These are phyloP conservation scores for Nelumbo lutea DNA, from an alignment of 164 flowering plant species.

Conservation along the genomic window DNA sequence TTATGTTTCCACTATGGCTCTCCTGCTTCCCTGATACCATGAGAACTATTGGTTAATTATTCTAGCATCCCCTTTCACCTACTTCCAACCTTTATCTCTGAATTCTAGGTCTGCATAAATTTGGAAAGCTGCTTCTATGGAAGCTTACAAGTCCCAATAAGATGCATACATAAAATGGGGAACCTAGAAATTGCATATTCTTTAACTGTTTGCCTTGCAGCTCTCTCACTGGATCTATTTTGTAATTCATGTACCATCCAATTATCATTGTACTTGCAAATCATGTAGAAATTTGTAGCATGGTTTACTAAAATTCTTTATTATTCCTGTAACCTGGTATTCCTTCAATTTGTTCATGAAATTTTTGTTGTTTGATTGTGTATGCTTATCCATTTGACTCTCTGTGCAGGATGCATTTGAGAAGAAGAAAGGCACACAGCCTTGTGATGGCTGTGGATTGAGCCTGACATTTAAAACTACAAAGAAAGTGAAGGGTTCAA, in stretches of 20 bases:
- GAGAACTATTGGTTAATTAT: neutral
- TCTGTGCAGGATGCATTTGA: constrained; percentile 36
- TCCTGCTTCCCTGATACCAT: neutral
- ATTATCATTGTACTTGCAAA: neutral
- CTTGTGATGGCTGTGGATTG: constrained; percentile 70
- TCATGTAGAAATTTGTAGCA: neutral
- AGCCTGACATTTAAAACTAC: constrained; percentile 42
- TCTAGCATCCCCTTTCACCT: neutral
- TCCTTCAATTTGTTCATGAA: neutral
- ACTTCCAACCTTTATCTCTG: neutral
- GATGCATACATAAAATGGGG: too few relatives aligned
- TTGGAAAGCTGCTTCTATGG: neutral
- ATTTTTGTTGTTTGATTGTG: neutral
- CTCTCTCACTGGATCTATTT: neutral
- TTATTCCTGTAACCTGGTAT: neutral
- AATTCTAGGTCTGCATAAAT: neutral
- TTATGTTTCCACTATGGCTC: neutral
- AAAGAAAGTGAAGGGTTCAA: constrained; percentile 38
- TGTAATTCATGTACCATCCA: too few relatives aligned
- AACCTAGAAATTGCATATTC: too few relatives aligned
- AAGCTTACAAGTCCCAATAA: neutral
- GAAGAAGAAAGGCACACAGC: constrained; percentile 29
- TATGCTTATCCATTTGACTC: neutral
- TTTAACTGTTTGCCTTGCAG: neutral
- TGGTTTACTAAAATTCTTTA: neutral